These are phyloP conservation scores for Aureobasidium subglaciale DNA, from an alignment of 2,329 filamentous ascomycete genomes.

Conservation along the genomic window DNA sequence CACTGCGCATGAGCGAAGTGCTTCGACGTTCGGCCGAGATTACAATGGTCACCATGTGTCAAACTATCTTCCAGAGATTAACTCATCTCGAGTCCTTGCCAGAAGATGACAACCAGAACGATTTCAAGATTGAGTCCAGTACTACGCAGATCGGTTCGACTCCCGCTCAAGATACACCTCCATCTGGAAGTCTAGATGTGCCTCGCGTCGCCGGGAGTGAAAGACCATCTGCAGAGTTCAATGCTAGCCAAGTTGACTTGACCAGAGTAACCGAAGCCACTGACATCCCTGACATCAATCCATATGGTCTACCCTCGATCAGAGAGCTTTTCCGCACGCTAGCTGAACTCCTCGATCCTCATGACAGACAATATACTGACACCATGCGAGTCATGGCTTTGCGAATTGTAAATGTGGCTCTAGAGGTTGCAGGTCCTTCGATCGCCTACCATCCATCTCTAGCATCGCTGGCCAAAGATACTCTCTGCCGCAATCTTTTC, in stretches of 20 bases:
- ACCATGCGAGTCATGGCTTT: conserved; percentile 96
- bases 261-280: conserved; percentile 35
- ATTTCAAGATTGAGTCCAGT: conserved; percentile 73
- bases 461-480: conserved; percentile 82
- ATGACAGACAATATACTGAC: conserved; percentile 87
- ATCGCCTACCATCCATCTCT: conserved; percentile 88
- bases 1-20: conserved; percentile 83
- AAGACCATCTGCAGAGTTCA: conserved; percentile 16
- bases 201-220: conserved; percentile 1
- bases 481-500: conserved; percentile 87
- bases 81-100: conserved; percentile 62
- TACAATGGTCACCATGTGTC: conserved; percentile 97
- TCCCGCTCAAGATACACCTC: conserved; percentile 5
- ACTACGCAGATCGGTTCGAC: conserved; percentile 15
- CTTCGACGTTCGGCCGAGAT: conserved; percentile 88
- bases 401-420: conserved; percentile 90
- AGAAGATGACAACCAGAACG: conserved; percentile 58
- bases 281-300: conserved; percentile 56
- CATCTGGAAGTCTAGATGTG: conserved; percentile 17
- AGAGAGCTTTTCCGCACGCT: conserved; percentile 88
- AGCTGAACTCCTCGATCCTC: conserved; percentile 87
- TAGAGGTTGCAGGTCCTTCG: conserved; percentile 91
- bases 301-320: conserved; percentile 91
- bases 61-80: conserved; percentile 91
- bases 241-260: conserved; percentile 38